phyloP scores from a whole-genome alignment of 176 grass and related monocot genomes.

The Luzula sylvatica region DNA sequence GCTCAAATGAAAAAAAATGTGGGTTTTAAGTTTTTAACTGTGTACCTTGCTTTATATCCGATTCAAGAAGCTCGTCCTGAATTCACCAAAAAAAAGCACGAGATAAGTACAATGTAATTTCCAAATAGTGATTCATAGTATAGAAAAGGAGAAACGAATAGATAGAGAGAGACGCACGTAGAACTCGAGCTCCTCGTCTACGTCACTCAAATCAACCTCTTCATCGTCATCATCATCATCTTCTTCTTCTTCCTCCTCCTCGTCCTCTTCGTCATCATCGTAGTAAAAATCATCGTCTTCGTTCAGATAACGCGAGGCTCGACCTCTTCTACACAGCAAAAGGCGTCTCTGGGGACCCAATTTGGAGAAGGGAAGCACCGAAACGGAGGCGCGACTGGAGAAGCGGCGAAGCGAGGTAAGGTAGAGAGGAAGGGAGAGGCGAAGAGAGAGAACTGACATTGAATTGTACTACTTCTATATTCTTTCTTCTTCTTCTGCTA shows the following conservation, averaged over 20 bases:
- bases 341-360: constrained; percentile 28
- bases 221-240: constrained; percentile 24
- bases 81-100: constrained; percentile 12
- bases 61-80: constrained; percentile 44
- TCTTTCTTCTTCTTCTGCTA: constrained; percentile 34
- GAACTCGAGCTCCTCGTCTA: background rate
- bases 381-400: constrained; percentile 14
- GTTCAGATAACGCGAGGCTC: constrained; percentile 42
- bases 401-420: background rate
- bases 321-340: background rate
- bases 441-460: constrained; percentile 44
- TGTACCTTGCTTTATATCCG: constrained; percentile 10
- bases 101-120: background rate
- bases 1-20: background rate
- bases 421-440: constrained; percentile 6
- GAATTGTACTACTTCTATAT: constrained; percentile 24
- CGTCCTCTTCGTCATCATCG: constrained; percentile 22
- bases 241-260: constrained; percentile 12
- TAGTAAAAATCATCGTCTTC: constrained; percentile 37
- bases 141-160: background rate
- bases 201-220: constrained; percentile 14
- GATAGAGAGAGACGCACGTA: background rate
- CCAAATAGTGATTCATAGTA: background rate
- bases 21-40: background rate
- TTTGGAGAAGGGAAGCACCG: constrained; percentile 45